Percentiles rank a stretch among this genome's conserved stretches.
Evolutionary conservation across 176 grass and related monocot genomes (phyloP).

Genomic region (Oryza officinalis): DNA sequence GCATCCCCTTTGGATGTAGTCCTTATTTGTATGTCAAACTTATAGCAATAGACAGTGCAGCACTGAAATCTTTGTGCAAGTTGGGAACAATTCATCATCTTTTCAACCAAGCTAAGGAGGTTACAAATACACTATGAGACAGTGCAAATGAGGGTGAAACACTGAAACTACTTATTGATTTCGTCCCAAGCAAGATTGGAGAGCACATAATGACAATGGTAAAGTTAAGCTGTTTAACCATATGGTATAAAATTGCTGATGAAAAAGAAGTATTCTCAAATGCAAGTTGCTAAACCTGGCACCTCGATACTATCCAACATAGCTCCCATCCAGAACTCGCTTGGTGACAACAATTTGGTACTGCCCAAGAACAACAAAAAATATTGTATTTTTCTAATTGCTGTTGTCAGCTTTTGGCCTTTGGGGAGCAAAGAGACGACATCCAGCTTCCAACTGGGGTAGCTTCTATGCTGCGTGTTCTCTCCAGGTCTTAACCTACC

Average conservation of each 20-base stretch:
- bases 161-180: not conserved
- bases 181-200: not conserved
- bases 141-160: not conserved
- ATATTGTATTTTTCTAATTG: not conserved
- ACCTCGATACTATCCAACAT: slow-evolving; percentile 21
- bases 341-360: slow-evolving; percentile 28
- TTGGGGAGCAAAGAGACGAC: slow-evolving; percentile 31
- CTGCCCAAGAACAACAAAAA: slow-evolving; percentile 20
- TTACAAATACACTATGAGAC: not conserved
- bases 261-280: slow-evolving; percentile 16
- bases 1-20: not conserved
- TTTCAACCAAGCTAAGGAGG: not conserved
- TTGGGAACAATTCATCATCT: not conserved
- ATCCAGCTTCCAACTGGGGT: slow-evolving; percentile 37
- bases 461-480: slow-evolving; percentile 19
- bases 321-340: not conserved
- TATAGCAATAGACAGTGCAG: not conserved
- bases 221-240: not conserved
- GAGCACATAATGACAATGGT: not conserved
- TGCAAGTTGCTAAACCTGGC: slow-evolving; percentile 6
- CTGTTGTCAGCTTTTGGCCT: slow-evolving; percentile 31
- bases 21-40: not conserved
- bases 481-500: slow-evolving; percentile 22
- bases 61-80: slow-evolving; percentile 21
- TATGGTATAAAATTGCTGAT: not conserved